These are phyloP conservation scores for Cyclotella kingstonii DNA, from an alignment of 108 stramenopile genomes.

Conservation along the genomic window DNA sequence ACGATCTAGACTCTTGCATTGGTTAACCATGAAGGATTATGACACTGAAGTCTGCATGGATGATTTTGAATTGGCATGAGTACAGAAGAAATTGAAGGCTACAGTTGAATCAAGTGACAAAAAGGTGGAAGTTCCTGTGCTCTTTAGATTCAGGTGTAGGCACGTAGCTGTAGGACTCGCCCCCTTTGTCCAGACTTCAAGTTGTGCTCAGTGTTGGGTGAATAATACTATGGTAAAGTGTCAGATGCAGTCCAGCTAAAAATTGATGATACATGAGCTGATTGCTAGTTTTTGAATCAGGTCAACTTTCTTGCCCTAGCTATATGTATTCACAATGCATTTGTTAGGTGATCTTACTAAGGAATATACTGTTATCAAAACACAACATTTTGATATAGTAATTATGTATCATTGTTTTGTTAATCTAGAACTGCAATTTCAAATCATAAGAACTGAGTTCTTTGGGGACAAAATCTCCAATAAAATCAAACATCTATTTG, in stretches of 20 bases:
- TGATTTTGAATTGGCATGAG: conserved; percentile 80
- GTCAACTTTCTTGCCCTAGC: no score
- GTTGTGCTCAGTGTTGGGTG: conserved; percentile 66
- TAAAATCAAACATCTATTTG: conserved; percentile 48
- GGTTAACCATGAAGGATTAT: conserved; percentile 78
- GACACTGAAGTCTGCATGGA: conserved; percentile 80
- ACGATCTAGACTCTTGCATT: conserved; percentile 72
- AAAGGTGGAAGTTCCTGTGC: conserved; percentile 57
- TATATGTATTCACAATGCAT: no score
- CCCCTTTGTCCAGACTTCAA: conserved; percentile 66
- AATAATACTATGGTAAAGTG: conserved; percentile 61
- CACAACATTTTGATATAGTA: no score
- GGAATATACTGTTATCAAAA: no score
- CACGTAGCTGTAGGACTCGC: conserved; percentile 74
- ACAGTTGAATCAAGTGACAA: conserved; percentile 66
- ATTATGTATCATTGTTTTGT: neutral
- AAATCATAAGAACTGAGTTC: conserved; percentile 1
- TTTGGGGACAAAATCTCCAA: conserved; percentile 36
- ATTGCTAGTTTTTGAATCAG: no score
- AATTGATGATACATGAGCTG: conserved; percentile 67
- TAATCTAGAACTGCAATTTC: neutral
- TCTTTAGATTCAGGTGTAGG: conserved; percentile 79
- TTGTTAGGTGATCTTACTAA: no score
- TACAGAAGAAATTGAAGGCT: conserved; percentile 53
- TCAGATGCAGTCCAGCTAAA: conserved; percentile 72